Evolutionary conservation across 225 moss, liverwort and hornwort genomes (phyloP).

Genomic region (Bryoerythrophyllum caledonicum): DNA sequence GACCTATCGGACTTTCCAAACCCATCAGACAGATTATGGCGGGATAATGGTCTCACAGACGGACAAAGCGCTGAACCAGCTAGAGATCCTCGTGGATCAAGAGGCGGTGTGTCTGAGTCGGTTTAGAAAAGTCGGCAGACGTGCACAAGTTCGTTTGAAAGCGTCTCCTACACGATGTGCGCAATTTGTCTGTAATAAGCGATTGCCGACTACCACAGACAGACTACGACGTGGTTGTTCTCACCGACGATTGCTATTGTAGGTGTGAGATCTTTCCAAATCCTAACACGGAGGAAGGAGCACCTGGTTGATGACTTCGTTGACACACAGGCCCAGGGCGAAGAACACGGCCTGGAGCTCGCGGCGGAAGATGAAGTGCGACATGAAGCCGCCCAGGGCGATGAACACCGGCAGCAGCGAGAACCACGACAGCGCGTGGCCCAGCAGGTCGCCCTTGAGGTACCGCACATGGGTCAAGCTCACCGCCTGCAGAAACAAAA

Average conservation of each 20-base stretch:
- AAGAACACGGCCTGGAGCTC: constrained; percentile 84
- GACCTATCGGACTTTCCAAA: not conserved
- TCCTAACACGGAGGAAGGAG: not conserved
- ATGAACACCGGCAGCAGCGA: constrained; percentile 73
- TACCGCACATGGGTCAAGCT: constrained; percentile 78
- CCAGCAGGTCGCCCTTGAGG: constrained; percentile 51
- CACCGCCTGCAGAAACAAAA: constrained; percentile 37
- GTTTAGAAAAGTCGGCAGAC: not conserved
- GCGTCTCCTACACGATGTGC: constrained; percentile 10
- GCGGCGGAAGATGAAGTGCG: constrained; percentile 81
- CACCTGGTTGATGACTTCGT: constrained; percentile 68
- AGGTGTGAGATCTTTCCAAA: not conserved
- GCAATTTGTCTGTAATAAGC: constrained; percentile 3
- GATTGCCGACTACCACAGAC: constrained; percentile 11
- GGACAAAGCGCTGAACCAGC: not conserved
- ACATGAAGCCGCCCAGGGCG: constrained; percentile 73
- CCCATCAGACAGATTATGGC: not conserved
- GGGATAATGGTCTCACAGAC: not conserved
- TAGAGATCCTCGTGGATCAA: not conserved
- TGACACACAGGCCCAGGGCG: constrained; percentile 63
- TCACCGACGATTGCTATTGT: not conserved
- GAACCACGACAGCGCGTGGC: constrained; percentile 77
- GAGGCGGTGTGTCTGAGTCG: not conserved
- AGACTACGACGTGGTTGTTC: too few relatives aligned
- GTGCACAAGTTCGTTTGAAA: not conserved